Conservation (phyloP, 768 basidiomycete species). For the Tricholoma flavovirens region DNA sequence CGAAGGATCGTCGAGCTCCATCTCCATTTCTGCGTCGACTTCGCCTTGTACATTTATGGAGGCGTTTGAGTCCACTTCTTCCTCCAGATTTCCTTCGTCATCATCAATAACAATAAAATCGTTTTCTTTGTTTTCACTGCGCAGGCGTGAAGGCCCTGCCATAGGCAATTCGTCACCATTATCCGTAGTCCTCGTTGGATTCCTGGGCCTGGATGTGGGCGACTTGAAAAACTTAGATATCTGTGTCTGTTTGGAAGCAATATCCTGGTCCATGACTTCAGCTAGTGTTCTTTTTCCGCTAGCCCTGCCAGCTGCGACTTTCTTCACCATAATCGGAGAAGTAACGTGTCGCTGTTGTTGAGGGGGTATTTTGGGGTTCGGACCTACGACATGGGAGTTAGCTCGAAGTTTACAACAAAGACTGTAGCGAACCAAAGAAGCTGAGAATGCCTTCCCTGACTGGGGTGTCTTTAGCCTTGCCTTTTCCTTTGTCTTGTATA, state of each 20-base stretch:
- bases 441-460: conserved; percentile 40
- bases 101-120: conserved; percentile 23
- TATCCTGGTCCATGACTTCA: conserved; percentile 65
- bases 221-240: conserved; percentile 35
- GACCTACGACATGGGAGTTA: conserved; percentile 24
- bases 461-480: conserved; percentile 36
- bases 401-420: not conserved
- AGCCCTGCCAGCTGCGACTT: conserved; percentile 40
- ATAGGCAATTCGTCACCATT: conserved; percentile 5
- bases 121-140: conserved; percentile 39
- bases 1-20: conserved; percentile 36
- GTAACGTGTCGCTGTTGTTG: conserved; percentile 11
- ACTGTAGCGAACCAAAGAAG: conserved; percentile 54
- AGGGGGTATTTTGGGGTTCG: conserved; percentile 36
- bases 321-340: conserved; percentile 16
- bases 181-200: conserved; percentile 12
- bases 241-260: conserved; percentile 37
- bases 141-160: conserved; percentile 30
- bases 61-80: conserved; percentile 20
- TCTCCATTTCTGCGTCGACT: conserved; percentile 32
- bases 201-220: conserved; percentile 5
- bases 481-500: conserved; percentile 38
- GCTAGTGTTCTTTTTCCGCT: conserved; percentile 75
- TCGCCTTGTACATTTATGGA: conserved; percentile 35
- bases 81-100: conserved; percentile 13